Base-by-base conservation (phyloP, 805 yeast species). In the Wickerhamomyces mucosus region DNA sequence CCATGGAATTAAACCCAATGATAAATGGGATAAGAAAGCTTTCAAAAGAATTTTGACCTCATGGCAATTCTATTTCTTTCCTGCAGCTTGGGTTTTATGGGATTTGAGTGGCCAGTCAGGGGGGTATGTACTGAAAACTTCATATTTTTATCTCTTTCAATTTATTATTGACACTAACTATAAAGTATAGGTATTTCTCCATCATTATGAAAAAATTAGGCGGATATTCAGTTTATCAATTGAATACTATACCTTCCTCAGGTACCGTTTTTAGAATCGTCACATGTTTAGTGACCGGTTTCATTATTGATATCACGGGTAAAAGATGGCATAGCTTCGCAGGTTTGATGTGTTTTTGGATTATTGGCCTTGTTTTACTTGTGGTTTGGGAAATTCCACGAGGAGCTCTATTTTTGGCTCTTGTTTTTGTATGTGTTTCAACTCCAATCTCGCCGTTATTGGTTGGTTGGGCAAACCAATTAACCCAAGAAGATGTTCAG, bases 381-480 rank as follows among this genome's bases (percentile, higher is more conserved):
- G 40, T 31, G 14, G 20, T 20, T 4, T 42, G 32, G 28, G 42
- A 44, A 24, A 46, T 41, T 8, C 25, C 45, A 2, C 29, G 39
- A 23, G 38, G 31, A 15, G 36, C 41, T 14, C 29, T 38, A 18
- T 32, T 44, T 18, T 33, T 31, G 20, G 46, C 42, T 1, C 42
- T 39, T 24, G 14, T 34, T 9, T 20, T 42, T 11, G 29, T 32
- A 3, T 46, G 46, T 26, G 39, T 40, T 6, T 38, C 32, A 26
- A 36, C 36, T n/a, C 43, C 46, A 3, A 29, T 35, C 7, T 40
- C 43, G 1, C 42, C 43, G 10, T 26, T 40, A 16, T 36, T 44
- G 15, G 46, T 40, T 25, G 35, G 39, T 18, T 46, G 50, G 48
- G 37, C 45, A 21, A 45, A 45, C 27, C 47, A 45, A 25, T 18